Evolutionary conservation across 208 protist species (phyloP), one percentile per base, ranked within the genome.

Genomic region (Vickermania ingenoplastis): DNA sequence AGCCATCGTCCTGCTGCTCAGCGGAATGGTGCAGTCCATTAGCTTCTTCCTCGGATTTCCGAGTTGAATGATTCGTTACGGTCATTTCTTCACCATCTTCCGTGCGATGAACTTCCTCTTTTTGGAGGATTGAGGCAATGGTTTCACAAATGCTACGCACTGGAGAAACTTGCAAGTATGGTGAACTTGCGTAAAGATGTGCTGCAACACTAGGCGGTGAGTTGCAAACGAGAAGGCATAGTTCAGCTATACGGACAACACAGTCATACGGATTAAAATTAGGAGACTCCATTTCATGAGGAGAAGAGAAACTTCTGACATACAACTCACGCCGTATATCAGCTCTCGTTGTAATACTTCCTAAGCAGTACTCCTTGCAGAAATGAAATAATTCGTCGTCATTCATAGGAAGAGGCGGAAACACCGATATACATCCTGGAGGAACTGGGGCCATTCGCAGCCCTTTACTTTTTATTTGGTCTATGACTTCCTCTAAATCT

Each of bases 381-480:
- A 89, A 62, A 7, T 71, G 48, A 48, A 75, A 63, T 25, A 92
- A 67, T 7, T 92, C 81, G 13, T 63, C 61, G 31, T 81, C 72
- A 53, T 53, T 59, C 29, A 92, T 3, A 13, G 89, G 83, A 62
- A 92, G 75, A 13, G 67, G 28, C 11, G 85, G 85, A 23, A 95
- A 62, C 27, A 91, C 67, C 13, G 79, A 92, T 28, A 90, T 69
- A 14, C 83, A 71, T 23, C 81, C 83, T 7, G 53, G 56, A 22
- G 89, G 89, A 51, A 89, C 62, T 13, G 71, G 81, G 0, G 79
- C 83, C 29, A 95, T 68, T 31, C 79, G 82, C 71, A 92, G 71
- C 31, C 75, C 70, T n/a, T 75, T 67, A 5, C 55, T 64, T 51
- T 67, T 80, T 28, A 78, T 73, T 45, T 89, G 72, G 11, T 74